phyloP scores from a whole-genome alignment of 148 eudicot species.

The Suaeda aralocaspica region DNA sequence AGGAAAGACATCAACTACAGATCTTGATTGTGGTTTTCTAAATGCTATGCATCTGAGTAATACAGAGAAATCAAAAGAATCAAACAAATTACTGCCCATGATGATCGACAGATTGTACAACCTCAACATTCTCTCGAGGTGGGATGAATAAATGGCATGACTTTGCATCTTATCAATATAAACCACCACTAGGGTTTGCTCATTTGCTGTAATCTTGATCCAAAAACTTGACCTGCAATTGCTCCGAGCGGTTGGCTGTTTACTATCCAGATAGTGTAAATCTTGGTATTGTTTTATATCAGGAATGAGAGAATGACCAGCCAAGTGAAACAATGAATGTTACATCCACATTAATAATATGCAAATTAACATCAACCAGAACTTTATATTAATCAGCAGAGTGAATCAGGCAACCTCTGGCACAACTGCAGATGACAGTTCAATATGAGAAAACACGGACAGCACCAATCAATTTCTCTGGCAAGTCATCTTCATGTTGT shows the following conservation, averaged over 20 bases:
- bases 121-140: no score
- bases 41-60: conserved; percentile 7
- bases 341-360: conserved; percentile 24
- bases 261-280: conserved; percentile 1
- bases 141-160: conserved; percentile 22
- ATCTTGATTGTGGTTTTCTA: conserved; percentile 9
- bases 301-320: no score
- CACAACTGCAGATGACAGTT: conserved; percentile 77
- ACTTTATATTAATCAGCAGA: conserved; percentile 29
- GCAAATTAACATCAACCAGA: conserved; percentile 11
- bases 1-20: neutral
- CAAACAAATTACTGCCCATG: conserved; percentile 4
- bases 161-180: conserved; percentile 15
- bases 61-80: conserved; percentile 6
- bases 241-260: conserved; percentile 19
- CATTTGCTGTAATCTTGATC: conserved; percentile 8
- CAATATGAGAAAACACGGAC: conserved; percentile 84
- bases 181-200: conserved; percentile 1
- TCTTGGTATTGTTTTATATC: conserved; percentile 18
- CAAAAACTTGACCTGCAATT: neutral
- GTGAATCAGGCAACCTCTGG: conserved; percentile 59
- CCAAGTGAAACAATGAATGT: conserved; percentile 20
- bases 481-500: conserved; percentile 73
- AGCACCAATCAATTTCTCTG: conserved; percentile 88
- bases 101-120: neutral